Evolutionary conservation across 2,329 filamentous ascomycete genomes (phyloP).

Genomic region (Ceratocystiopsis minuta): DNA sequence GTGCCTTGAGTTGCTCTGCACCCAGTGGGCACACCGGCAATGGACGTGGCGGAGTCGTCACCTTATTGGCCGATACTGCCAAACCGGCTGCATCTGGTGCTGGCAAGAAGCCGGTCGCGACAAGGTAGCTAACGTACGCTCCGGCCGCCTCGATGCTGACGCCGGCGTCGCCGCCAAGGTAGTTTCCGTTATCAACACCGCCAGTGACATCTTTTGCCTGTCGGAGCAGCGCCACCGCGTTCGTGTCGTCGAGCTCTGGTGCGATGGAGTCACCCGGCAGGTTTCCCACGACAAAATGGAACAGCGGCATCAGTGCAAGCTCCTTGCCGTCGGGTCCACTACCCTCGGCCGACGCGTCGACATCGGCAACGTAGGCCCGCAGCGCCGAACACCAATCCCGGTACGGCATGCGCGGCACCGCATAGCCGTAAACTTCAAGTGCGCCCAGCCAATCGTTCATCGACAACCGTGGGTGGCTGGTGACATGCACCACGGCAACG

Average conservation of each 20-base stretch:
- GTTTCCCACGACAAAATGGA: slow-evolving; percentile 54
- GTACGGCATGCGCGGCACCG: slow-evolving; percentile 48
- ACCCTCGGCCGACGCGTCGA: slow-evolving; percentile 43
- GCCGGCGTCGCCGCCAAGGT: too few relatives aligned
- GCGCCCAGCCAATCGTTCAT: slow-evolving; percentile 62
- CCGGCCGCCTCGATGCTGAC: too few relatives aligned
- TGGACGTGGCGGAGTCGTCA: too few relatives aligned
- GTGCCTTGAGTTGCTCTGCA: too few relatives aligned
- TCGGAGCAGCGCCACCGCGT: slow-evolving; percentile 42
- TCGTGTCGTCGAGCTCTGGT: slow-evolving; percentile 55
- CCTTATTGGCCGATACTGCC: too few relatives aligned
- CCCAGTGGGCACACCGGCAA: too few relatives aligned
- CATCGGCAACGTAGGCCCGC: slow-evolving; percentile 45
- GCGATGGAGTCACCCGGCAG: slow-evolving; percentile 53
- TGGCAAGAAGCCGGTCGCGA: too few relatives aligned
- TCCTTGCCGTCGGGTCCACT: slow-evolving; percentile 17
- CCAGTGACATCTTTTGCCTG: too few relatives aligned
- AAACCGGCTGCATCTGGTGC: too few relatives aligned
- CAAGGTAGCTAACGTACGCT: too few relatives aligned
- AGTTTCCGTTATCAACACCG: too few relatives aligned
- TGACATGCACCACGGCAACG: slow-evolving; percentile 55
- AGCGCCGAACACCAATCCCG: slow-evolving; percentile 49
- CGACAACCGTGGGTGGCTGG: slow-evolving; percentile 57
- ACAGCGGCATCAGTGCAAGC: slow-evolving; percentile 50
- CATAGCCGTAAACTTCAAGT: slow-evolving; percentile 56